Base-by-base conservation (phyloP, 31 red algal genomes). In the Pterothamnion heteromorphum region DNA sequence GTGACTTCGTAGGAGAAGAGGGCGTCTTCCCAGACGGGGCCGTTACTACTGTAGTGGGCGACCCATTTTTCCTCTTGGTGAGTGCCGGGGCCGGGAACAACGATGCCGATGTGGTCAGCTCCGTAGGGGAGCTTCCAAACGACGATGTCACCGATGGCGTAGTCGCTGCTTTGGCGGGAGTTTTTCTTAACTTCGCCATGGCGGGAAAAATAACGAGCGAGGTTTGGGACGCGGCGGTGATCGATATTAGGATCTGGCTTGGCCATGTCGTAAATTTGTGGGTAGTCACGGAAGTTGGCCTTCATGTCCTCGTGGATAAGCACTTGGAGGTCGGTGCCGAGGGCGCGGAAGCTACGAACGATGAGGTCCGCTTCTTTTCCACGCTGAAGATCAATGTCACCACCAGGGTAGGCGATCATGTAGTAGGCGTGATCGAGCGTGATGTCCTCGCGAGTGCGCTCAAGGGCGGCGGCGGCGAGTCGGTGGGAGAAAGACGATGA, bases 251-350 rank as follows among this genome's bases (percentile, higher is more conserved):
- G 51, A n/a, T 64, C 51, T 18, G 51, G 14, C n/a, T 64, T n/a
- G 9, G 18, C 23, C 20, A 22, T 5, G 28, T 9, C 80, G 20
- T 14, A 83, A 24, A 83, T 14, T 32, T 83, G 80, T 9, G 80
- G 80, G 30, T 83, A 83, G 5, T 22, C 21, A 83, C 28, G 9
- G 80, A 83, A 83, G 28, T 24, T 83, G 9, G 5, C 23, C 30
- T 83, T 83, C 22, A 83, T 83, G 23, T 83, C 80, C 80, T 83
- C 80, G 28, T 83, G 80, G 30, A 83, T 22, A 24, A 28, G 22
- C 21, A 20, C 14, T 26, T 83, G 80, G 30, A 83, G 80, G 23
- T 83, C 80, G 80, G 30, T 24, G 9, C 80, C 80, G 9, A 24
- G 20, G 14, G 23, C 28, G 22, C 80, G 21, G 30, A 83, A 24